phyloP scores from a whole-genome alignment of 352 stramenopile genomes.

The Globisporangium abappressorium region DNA sequence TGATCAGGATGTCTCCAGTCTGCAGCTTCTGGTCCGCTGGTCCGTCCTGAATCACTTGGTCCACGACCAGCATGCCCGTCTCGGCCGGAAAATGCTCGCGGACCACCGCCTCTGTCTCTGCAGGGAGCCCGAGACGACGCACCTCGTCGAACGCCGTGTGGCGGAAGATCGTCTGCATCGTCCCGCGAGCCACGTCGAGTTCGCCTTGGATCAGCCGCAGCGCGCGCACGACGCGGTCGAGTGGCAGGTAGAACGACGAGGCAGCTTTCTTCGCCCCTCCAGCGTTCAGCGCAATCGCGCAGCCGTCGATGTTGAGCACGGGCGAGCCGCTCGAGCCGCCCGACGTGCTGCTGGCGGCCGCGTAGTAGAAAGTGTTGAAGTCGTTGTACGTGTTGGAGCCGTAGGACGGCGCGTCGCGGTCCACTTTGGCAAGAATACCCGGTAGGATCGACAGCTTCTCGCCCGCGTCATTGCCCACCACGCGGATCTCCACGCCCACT shows the following conservation, averaged over 20 bases:
- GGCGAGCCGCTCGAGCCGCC: constrained; percentile 88
- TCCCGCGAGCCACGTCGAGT: constrained; percentile 63
- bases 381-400: constrained; percentile 87
- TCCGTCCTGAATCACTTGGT: constrained; percentile 83
- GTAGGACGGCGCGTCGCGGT: constrained; percentile 90
- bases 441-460: constrained; percentile 91
- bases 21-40: constrained; percentile 73
- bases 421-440: constrained; percentile 87
- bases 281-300: constrained; percentile 90
- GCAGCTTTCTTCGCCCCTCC: constrained; percentile 86
- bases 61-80: constrained; percentile 88
- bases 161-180: constrained; percentile 85
- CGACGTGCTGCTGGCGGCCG: constrained; percentile 82
- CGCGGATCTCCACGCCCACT: constrained; percentile 90
- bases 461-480: constrained; percentile 90
- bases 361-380: constrained; percentile 93
- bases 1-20: constrained; percentile 84
- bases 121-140: constrained; percentile 64
- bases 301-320: constrained; percentile 85
- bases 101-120: constrained; percentile 67
- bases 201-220: constrained; percentile 62
- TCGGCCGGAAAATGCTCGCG: constrained; percentile 72
- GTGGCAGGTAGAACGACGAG: constrained; percentile 89
- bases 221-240: constrained; percentile 83
- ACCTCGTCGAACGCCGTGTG: constrained; percentile 91